phyloP scores from a whole-genome alignment of 202 grass and related monocot genomes.

The Elaeis oleifera region DNA sequence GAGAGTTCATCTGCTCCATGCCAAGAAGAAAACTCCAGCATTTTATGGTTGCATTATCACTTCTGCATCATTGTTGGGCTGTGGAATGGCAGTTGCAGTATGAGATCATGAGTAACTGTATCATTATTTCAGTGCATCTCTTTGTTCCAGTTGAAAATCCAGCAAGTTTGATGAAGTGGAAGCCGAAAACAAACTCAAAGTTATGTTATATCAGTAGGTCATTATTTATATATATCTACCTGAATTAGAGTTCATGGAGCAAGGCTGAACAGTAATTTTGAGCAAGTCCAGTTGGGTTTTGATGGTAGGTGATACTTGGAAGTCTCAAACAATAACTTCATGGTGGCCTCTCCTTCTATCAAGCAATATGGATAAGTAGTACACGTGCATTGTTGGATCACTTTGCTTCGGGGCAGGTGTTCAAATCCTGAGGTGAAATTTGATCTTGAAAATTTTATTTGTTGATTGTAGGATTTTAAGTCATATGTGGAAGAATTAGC shows the following conservation, averaged over 20 bases:
- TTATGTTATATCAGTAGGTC: too few species aligned
- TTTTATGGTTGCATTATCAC: neutral
- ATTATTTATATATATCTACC: too few species aligned
- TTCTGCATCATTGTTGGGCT: neutral
- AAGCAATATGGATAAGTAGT: neutral
- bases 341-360: neutral
- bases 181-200: too few species aligned
- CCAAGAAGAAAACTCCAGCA: neutral
- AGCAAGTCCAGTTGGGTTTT: neutral
- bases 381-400: neutral
- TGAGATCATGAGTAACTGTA: neutral
- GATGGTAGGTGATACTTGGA: neutral
- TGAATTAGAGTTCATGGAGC: too few species aligned
- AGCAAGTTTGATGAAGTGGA: neutral
- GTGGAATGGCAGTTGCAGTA: neutral
- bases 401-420: neutral
- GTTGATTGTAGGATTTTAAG: neutral
- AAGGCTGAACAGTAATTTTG: too few species aligned
- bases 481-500: neutral
- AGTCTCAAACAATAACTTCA: neutral
- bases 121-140: neutral
- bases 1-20: neutral
- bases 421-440: constrained; percentile 8
- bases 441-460: neutral
- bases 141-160: neutral